Percentiles rank a stretch among this genome's conserved stretches.
phyloP scores from a whole-genome alignment of 1,139 yeast genomes.

The Suhomyces guaymorum region DNA sequence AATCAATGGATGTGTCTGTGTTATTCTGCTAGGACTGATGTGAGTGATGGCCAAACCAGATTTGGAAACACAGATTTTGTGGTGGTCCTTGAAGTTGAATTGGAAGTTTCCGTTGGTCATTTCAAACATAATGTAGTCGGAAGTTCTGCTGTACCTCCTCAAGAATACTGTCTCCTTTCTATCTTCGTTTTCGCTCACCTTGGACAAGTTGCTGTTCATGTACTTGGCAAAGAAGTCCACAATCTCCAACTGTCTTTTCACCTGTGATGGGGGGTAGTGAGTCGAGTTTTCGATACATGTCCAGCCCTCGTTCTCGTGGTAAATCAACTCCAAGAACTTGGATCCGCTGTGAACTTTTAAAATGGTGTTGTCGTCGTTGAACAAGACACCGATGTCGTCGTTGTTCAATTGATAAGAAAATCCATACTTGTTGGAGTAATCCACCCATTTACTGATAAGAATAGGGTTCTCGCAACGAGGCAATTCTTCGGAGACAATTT shows the following conservation, averaged over 20 bases:
- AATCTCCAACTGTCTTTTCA: slow-evolving; percentile 73
- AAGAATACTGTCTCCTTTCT: slow-evolving; percentile 68
- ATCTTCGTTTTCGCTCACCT: slow-evolving; percentile 63
- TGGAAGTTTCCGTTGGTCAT: slow-evolving; percentile 91
- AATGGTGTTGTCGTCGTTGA: slow-evolving; percentile 80
- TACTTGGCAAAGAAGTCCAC: slow-evolving; percentile 82
- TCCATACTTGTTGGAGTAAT: slow-evolving; percentile 93
- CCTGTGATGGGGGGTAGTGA: slow-evolving; percentile 57
- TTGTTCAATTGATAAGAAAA: slow-evolving; percentile 90
- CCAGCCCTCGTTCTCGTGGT: slow-evolving; percentile 71
- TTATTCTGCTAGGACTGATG: slow-evolving; percentile 73
- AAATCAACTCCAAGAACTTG: slow-evolving; percentile 61
- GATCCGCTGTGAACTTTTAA: slow-evolving; percentile 66
- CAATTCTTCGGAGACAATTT: slow-evolving; percentile 38
- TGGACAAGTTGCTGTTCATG: slow-evolving; percentile 78
- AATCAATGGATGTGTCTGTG: slow-evolving; percentile 67
- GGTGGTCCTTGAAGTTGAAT: slow-evolving; percentile 93
- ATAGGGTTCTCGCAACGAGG: slow-evolving; percentile 63
- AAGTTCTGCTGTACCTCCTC: slow-evolving; percentile 77
- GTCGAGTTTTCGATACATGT: slow-evolving; percentile 63
- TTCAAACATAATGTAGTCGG: slow-evolving; percentile 86
- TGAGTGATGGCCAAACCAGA: slow-evolving; percentile 78
- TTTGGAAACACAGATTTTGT: slow-evolving; percentile 77
- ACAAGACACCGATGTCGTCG: slow-evolving; percentile 89
- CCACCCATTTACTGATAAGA: slow-evolving; percentile 95